Percentiles rank a stretch among this genome's conserved stretches.
Evolutionary conservation across 371 early-diverging fungal genomes (phyloP).

Genomic region (Lichtheimia ornata): DNA sequence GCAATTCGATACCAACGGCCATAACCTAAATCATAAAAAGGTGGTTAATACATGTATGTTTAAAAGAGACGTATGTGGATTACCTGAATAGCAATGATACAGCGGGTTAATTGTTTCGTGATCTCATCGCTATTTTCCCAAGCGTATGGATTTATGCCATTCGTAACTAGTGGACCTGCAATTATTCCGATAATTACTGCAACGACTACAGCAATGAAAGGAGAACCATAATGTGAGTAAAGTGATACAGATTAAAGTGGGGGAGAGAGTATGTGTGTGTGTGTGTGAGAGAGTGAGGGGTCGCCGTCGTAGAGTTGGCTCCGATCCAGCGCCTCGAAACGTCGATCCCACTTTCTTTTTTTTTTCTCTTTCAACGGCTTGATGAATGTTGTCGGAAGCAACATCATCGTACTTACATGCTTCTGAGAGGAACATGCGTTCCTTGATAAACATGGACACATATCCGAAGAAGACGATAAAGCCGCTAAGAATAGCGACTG

Average conservation of each 20-base stretch:
- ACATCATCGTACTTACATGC: constrained; percentile 58
- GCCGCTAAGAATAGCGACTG: constrained; percentile 70
- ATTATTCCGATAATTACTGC: constrained; percentile 90
- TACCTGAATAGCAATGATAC: constrained; percentile 82
- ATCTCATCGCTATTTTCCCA: constrained; percentile 57
- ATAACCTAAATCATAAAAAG: constrained; percentile 59
- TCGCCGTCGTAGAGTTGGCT: background rate
- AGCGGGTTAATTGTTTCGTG: constrained; percentile 74
- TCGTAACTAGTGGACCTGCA: constrained; percentile 72
- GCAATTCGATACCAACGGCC: constrained; percentile 86
- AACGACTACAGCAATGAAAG: constrained; percentile 56
- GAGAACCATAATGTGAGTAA: background rate
- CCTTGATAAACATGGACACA: constrained; percentile 90
- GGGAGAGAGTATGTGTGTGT: too few species aligned
- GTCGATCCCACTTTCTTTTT: background rate
- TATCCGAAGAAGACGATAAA: constrained; percentile 88
- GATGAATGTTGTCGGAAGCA: background rate
- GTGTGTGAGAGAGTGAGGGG: background rate
- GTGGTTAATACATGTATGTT: background rate
- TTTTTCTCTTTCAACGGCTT: background rate
- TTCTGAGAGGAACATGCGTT: constrained; percentile 89
- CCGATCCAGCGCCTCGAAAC: too few species aligned
- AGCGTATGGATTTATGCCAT: constrained; percentile 62
- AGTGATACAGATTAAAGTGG: background rate
- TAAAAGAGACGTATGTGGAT: background rate